Base-by-base conservation (phyloP, 1,284 basidiomycete genomes). In the Ustilago tritici region DNA sequence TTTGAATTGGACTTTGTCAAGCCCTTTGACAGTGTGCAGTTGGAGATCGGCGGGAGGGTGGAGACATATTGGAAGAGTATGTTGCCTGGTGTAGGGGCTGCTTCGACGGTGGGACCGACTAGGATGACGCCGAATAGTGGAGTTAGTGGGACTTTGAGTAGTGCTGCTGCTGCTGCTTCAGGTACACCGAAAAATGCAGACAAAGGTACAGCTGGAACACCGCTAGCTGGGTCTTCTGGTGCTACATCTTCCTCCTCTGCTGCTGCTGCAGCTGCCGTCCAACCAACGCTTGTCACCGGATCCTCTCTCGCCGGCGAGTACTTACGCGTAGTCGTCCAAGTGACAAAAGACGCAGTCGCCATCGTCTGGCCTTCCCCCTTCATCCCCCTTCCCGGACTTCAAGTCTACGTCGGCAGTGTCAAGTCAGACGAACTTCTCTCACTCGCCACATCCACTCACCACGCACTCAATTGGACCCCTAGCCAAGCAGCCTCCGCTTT, bases 281-380 rank as follows among this genome's bases (percentile, higher is more conserved):
- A 79, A 35, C 65, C 82, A 14, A 84, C 86, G 15, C 89, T 91
- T 32, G 88, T 93, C 62, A 94, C 93, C 0, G 90, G 94, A 46
- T 95, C 94, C 4, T 96, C 94, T 5, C 89, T 98, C 14, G 91
- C 91, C 19, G 96, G 95, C 43, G 92, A 91, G 78, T 97, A 96
- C 87, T 88, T 97, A 43, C 92, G 93, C 78, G 88, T 93, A 47
- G 90, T 92, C 23, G 91, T 99, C 8, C 97, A 99, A 87, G 93
- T 98, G 62, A 98, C 96, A 3, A 90, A 91, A 70, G 96, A 99
- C 86, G 88, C 92, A 34, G 90, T 94, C 23, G 93, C 97, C 0
- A 93, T 99, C 36, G 89, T 93, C 0, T 97, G 90, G 85, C 88
- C 91, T 15, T 89, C 91, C 15, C 92, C 90, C 89, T 87, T 88